Conservation (phyloP, 495 filamentous ascomycete species). For the Neurospora sp. region DNA sequence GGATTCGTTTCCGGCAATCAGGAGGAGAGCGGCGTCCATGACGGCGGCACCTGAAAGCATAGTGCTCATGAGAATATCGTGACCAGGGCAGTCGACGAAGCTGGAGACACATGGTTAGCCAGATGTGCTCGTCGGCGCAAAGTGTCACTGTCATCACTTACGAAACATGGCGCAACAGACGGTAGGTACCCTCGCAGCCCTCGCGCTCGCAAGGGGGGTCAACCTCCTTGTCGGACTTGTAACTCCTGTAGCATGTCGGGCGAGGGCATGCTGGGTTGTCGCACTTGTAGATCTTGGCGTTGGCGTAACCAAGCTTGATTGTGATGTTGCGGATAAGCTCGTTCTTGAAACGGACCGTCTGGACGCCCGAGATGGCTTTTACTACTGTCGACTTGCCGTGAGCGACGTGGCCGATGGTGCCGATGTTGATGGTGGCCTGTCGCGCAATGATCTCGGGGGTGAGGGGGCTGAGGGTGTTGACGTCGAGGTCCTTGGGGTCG, state of each 20-base stretch:
- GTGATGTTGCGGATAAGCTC: slow-evolving; percentile 98
- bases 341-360: slow-evolving; percentile 99
- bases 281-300: slow-evolving; percentile 99
- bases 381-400: slow-evolving; percentile 98
- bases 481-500: slow-evolving; percentile 74
- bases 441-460: slow-evolving; percentile 94
- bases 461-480: slow-evolving; percentile 66
- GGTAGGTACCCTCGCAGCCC: slow-evolving; percentile 76
- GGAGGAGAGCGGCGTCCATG: slow-evolving; percentile 94
- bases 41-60: slow-evolving; percentile 99
- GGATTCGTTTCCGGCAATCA: slow-evolving; percentile 97
- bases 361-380: slow-evolving; percentile 96
- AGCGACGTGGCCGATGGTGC: slow-evolving; percentile 96
- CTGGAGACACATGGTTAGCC: slow-evolving; percentile 27
- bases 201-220: slow-evolving; percentile 92
- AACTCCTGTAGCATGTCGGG: slow-evolving; percentile 92
- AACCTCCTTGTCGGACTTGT: slow-evolving; percentile 96
- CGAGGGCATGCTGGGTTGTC: slow-evolving; percentile 82
- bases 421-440: slow-evolving; percentile 98
- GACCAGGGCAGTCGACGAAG: slow-evolving; percentile 97
- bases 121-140: neutral
- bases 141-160: slow-evolving; percentile 34
- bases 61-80: slow-evolving; percentile 99
- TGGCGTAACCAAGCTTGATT: slow-evolving; percentile 98
- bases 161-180: slow-evolving; percentile 80